Evolutionary conservation across 1,284 basidiomycete species (phyloP), one percentile per base, ranked within the genome.

Genomic region (Fomitopsis schrenkii): DNA sequence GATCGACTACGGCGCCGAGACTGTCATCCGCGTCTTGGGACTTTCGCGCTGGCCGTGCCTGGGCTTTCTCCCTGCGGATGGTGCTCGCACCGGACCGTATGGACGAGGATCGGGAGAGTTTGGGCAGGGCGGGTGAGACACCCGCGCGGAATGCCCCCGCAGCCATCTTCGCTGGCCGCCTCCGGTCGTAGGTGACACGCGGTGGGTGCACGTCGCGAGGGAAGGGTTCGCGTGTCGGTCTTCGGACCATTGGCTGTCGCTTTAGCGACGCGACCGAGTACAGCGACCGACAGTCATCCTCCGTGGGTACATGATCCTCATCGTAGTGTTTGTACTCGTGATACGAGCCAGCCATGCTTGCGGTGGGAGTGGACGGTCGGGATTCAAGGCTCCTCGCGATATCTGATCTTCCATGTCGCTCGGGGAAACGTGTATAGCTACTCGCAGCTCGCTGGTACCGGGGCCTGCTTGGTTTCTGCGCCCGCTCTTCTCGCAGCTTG

Each of bases 401-500:
- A 3, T 9, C 35, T 5, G 9, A 1, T 15, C 35, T 19, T 9
- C 19, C 14, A 22, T 35, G 52, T 19, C 52, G 1, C 22, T 44
- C 45, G 28, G 44, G 10, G 42, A 28, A 22, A 38, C 46, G 59
- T 42, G 53, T 55, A 53, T 53, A 68, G 63, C 48, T 64, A 60
- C 10, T 57, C 60, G 58, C 61, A 63, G 59, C 60, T 62, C 59
- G 64, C 60, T 41, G 62, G 61, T 42, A 63, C 62, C 57, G 62
- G 62, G 8, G 59, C 10, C 53, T 38, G 59, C 22, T 52, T 19
- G 48, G 60, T 45, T 59, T 60, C 63, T 59, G 61, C 15, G 62
- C 59, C n/a, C 67, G 72, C 52, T 75, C 72, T 3, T 55, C 45
- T 22, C 62, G 60, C 53, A 74, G 70, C 61, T 69, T 63, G 57